Conservation (phyloP, 176 grass and related monocot genomes). For the Carex scoparia region DNA sequence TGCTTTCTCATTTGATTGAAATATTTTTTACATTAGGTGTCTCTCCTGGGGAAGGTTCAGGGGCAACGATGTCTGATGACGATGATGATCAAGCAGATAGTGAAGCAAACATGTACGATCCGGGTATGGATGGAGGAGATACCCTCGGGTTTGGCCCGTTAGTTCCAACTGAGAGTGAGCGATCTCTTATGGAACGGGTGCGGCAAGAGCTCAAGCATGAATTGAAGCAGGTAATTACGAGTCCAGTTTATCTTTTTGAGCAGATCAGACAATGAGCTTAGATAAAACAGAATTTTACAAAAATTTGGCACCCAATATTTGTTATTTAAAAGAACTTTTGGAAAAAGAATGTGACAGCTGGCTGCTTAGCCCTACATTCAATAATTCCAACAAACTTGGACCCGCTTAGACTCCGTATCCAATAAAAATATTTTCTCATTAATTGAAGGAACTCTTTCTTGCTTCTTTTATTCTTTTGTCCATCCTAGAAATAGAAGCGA, state of each 20-base stretch:
- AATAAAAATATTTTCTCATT: not conserved
- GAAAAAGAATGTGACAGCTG: not conserved
- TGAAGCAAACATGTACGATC: constrained; percentile 59
- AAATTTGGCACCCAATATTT: not conserved
- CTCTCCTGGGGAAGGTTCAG: constrained; percentile 58
- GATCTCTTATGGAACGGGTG: constrained; percentile 64
- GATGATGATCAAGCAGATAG: constrained; percentile 62
- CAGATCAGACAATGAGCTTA: not conserved
- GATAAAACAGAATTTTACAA: not conserved
- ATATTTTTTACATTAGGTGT: constrained; percentile 31
- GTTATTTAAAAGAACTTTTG: not conserved
- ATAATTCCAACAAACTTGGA: not conserved
- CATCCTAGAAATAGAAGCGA: not conserved
- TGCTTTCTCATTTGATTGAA: not conserved
- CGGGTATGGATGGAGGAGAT: constrained; percentile 41
- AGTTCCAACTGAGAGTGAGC: constrained; percentile 61
- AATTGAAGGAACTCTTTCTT: not conserved
- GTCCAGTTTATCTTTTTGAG: not conserved
- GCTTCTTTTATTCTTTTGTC: not conserved
- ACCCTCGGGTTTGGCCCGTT: constrained; percentile 48
- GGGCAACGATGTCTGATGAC: constrained; percentile 66
- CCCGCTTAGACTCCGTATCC: not conserved
- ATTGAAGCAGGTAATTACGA: constrained; percentile 41
- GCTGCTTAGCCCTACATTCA: not conserved
- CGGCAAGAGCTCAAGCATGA: constrained; percentile 71